A percentile compares a stretch with the other conserved stretches of the same genome.
Conservation (phyloP, 2,329 filamentous ascomycete species). For the Aspergillus spinulosporus region DNA sequence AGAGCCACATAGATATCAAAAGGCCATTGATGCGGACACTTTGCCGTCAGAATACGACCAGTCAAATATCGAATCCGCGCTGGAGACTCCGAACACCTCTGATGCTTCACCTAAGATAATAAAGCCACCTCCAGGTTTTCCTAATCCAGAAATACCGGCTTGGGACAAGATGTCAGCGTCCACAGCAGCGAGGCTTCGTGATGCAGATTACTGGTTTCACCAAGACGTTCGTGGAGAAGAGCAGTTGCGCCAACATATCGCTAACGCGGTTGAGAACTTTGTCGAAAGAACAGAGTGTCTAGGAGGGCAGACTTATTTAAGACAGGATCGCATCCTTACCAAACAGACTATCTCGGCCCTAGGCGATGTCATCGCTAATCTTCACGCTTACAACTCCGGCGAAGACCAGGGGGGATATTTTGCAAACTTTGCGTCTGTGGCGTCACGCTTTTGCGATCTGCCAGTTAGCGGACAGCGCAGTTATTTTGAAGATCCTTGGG, state of each 20-base stretch:
- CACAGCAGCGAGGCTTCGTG: conserved; percentile 13
- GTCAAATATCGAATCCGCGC: neutral
- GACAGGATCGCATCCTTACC: conserved; percentile 10
- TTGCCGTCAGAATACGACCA: neutral
- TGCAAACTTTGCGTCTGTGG: conserved; percentile 19
- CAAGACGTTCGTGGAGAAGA: conserved; percentile 21
- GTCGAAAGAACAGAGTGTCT: conserved; percentile 16
- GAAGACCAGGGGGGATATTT: conserved; percentile 19
- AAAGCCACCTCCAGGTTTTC: conserved; percentile 23
- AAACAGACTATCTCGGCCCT: conserved; percentile 24
- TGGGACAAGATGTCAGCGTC: neutral
- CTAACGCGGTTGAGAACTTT: conserved; percentile 20
- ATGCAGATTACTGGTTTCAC: conserved; percentile 28
- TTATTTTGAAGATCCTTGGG: conserved; percentile 25
- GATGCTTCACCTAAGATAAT: neutral
- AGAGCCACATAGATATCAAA: too few relatives aligned
- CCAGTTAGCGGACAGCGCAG: conserved; percentile 20
- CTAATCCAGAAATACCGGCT: conserved; percentile 4
- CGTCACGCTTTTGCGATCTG: conserved; percentile 18
- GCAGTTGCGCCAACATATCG: conserved; percentile 22
- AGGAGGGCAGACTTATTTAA: neutral
- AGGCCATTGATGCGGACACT: neutral
- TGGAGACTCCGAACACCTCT: neutral
- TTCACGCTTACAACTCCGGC: conserved; percentile 22
- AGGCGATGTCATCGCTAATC: conserved; percentile 26